phyloP scores from a whole-genome alignment of 148 eudicot species.

The Salicornia ramosissima region DNA sequence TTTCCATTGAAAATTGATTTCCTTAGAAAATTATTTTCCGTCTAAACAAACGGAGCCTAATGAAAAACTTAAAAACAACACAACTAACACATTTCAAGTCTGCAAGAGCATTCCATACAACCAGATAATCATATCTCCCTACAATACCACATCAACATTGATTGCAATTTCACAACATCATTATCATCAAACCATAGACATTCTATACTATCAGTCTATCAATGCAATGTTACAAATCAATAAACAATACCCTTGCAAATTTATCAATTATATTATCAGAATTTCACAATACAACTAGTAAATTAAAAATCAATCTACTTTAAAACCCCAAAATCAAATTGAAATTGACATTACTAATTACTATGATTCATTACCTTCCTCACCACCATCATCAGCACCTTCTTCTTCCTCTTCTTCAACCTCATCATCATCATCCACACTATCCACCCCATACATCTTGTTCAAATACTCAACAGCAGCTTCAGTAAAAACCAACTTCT shows the following conservation, averaged over 20 bases:
- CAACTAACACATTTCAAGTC: not conserved
- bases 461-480: slow-evolving; percentile 81
- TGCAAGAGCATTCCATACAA: not conserved
- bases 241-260: not conserved
- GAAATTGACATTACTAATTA: no score
- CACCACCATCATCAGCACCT: slow-evolving; percentile 31
- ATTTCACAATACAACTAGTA: not conserved
- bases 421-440: slow-evolving; percentile 37
- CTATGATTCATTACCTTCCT: slow-evolving; percentile 19
- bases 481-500: slow-evolving; percentile 62
- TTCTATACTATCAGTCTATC: not conserved
- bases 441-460: slow-evolving; percentile 60
- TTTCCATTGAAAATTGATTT: no score
- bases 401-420: slow-evolving; percentile 31
- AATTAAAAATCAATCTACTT: no score
- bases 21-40: no score
- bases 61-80: not conserved
- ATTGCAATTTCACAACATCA: not conserved
- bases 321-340: no score
- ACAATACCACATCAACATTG: not conserved
- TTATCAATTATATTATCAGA: not conserved
- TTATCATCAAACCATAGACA: not conserved
- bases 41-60: no score
- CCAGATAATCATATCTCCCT: no score
- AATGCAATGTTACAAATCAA: not conserved